Conservation (phyloP, 2,329 filamentous ascomycete genomes). For the Alternaria sp. region DNA sequence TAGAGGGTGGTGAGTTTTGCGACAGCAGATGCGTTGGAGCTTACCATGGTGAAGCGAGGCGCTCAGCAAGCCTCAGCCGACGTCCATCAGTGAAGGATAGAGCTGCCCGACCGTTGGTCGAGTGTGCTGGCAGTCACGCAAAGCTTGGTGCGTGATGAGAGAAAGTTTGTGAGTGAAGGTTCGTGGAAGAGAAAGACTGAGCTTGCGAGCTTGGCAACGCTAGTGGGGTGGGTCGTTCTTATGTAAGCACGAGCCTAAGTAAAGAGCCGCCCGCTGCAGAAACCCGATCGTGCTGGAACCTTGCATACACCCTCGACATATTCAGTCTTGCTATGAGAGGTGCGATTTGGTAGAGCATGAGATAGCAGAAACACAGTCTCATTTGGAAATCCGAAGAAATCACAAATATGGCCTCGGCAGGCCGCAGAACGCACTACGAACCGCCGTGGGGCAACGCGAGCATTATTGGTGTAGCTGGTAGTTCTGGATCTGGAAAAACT, state of each 20-base stretch:
- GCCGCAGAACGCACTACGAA: slow-evolving; percentile 71
- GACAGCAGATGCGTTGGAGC: slow-evolving; percentile 14
- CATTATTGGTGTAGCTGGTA: slow-evolving; percentile 95
- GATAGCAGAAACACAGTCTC: neutral
- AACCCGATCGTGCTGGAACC: slow-evolving; percentile 15
- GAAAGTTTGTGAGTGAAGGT: slow-evolving; percentile 25
- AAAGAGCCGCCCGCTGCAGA: slow-evolving; percentile 18
- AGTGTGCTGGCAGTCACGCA: slow-evolving; percentile 37
- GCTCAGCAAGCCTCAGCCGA: slow-evolving; percentile 40
- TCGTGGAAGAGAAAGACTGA: slow-evolving; percentile 33
- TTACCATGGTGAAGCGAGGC: slow-evolving; percentile 46
- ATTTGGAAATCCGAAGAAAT: neutral
- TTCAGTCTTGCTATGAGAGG: slow-evolving; percentile 11
- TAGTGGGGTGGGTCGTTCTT: slow-evolving; percentile 20
- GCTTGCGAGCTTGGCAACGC: slow-evolving; percentile 32
- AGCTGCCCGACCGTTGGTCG: slow-evolving; percentile 42
- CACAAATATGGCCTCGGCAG: slow-evolving; percentile 30
- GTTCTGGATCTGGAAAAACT: slow-evolving; percentile 94
- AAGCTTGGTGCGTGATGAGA: slow-evolving; percentile 36
- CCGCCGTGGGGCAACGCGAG: slow-evolving; percentile 96
- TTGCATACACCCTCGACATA: slow-evolving; percentile 20
- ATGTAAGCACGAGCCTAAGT: slow-evolving; percentile 20
- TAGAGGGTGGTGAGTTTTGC: slow-evolving; percentile 22
- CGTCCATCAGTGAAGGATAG: slow-evolving; percentile 42
- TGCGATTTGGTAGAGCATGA: slow-evolving; percentile 16